Percentiles rank a stretch among this genome's conserved stretches.
Conservation (phyloP, 2,329 filamentous ascomycete species). For the Fusarium sp. region DNA sequence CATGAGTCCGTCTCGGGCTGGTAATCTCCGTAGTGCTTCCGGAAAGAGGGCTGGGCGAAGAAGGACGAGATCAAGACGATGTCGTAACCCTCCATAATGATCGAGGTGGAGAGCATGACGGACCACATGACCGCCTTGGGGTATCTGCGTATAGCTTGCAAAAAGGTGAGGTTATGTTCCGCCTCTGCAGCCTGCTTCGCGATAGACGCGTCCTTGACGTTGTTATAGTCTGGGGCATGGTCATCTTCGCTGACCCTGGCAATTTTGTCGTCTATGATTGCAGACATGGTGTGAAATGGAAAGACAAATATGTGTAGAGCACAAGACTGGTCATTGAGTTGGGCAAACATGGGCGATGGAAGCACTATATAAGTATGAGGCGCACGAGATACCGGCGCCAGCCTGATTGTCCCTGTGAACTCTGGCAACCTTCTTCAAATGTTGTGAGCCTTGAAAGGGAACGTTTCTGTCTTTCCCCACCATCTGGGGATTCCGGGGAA, state of each 20-base stretch:
- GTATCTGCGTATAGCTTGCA: conserved; percentile 33
- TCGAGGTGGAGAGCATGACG: conserved; percentile 49
- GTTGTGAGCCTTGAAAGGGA: no score
- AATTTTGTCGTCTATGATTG: conserved; percentile 44
- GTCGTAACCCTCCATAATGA: conserved; percentile 57
- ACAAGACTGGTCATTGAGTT: no score
- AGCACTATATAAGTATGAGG: no score
- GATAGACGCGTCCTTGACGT: conserved; percentile 27
- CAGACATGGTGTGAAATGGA: no score
- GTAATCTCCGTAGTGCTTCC: conserved; percentile 44
- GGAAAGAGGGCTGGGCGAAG: conserved; percentile 52
- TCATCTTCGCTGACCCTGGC: conserved; percentile 38
- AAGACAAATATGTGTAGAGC: no score
- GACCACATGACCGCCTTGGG: conserved; percentile 37
- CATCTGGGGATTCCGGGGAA: no score
- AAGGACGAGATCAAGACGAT: conserved; percentile 51
- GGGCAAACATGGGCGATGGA: no score
- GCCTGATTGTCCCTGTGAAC: no score
- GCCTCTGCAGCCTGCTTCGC: conserved; percentile 37
- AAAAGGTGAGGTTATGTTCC: conserved; percentile 33
- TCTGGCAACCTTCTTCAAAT: no score
- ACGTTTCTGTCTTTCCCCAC: no score
- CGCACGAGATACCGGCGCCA: no score
- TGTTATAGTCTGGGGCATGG: conserved; percentile 6
- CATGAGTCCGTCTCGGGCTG: conserved; percentile 14